phyloP scores from a whole-genome alignment of 192 early-diverging fungal genomes.

The Linnemannia zychae region DNA sequence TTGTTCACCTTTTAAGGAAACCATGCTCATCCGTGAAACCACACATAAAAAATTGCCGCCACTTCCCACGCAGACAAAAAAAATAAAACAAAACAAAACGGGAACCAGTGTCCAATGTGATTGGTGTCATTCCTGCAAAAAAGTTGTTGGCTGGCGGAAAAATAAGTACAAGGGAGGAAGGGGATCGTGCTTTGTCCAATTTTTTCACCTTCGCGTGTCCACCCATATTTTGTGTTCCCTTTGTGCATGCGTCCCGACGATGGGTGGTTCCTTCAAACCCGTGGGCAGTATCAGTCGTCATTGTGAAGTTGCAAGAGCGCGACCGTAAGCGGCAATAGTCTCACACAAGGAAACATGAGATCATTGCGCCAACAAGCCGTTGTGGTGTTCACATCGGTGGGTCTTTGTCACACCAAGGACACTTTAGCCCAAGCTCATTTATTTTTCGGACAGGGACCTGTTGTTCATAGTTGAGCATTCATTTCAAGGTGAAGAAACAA shows the following conservation, averaged over 20 bases:
- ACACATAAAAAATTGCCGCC: background rate
- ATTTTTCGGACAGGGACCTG: background rate
- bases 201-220: background rate
- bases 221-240: background rate
- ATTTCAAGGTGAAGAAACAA: background rate
- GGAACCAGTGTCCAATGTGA: background rate
- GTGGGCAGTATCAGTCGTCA: background rate
- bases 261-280: background rate
- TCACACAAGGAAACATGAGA: no score
- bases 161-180: background rate
- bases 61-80: background rate
- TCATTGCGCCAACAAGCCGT: no score
- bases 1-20: slow-evolving; percentile 25
- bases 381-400: no score
- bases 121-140: background rate
- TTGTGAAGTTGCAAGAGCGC: background rate
- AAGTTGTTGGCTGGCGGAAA: background rate
- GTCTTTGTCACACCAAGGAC: background rate
- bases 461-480: background rate
- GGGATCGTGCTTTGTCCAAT: background rate
- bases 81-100: background rate
- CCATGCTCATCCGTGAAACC: background rate
- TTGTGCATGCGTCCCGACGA: background rate
- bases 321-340: background rate
- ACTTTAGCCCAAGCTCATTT: background rate